Evolutionary conservation across 768 basidiomycete genomes (phyloP), one percentile per base, ranked within the genome.

Genomic region (Rhizopogon vulgaris): DNA sequence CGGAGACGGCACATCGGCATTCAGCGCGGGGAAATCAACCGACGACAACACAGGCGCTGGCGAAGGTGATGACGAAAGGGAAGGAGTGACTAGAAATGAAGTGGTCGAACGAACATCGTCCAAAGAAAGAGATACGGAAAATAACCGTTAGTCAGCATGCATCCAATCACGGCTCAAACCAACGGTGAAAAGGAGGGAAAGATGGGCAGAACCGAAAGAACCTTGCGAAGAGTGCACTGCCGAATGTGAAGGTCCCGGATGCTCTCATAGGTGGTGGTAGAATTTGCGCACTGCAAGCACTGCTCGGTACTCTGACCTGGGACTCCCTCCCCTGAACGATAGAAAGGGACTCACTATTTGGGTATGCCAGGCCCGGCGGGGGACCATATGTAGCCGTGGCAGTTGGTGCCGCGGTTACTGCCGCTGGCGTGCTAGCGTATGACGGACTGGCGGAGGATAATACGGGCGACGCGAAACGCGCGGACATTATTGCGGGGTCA

Each of bases 201-300:
- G 65, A 65, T 64, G 66, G 58, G 67, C 60, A 59, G 56, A 67
- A 69, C 67, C 64, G 69, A 69, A 60, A 59, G 24, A 60, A 50
- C 55, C 59, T 58, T 52, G 54, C 52, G 46, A 54, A 53, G 58
- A 51, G 10, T 38, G 17, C 10, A 38, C 17, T 38, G 38, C 34
- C 32, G 22, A 24, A 32, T 34, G 45, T 14, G 45, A 34, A 24
- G 32, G 45, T 46, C 45, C 49, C 48, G 54, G 54, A 50, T 58
- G 71, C 69, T 71, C 74, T 87, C 76, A 87, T 74, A 78, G 78
- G 67, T 78, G 83, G 78, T 82, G 75, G 71, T 80, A 80, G 73
- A 80, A 73, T 79, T 83, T 85, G 83, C 85, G 85, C 83, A 86
- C 87, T 89, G 85, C 86, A 87, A 85, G 86, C 76, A 87, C 83